These are phyloP conservation scores for Barnettozyma sp. DNA, from an alignment of 805 yeast genomes.

Conservation along the genomic window DNA sequence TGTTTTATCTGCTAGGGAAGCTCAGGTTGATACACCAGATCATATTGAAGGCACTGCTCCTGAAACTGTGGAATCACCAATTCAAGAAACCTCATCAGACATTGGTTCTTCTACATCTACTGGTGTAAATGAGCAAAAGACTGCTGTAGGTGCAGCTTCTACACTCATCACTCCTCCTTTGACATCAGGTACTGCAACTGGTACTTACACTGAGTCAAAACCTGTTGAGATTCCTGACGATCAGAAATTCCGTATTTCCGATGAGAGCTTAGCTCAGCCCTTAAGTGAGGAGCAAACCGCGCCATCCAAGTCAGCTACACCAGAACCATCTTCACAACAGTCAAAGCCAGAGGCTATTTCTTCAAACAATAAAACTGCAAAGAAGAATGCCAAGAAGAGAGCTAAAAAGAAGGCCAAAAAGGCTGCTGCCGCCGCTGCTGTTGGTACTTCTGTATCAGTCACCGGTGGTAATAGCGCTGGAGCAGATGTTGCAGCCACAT, in stretches of 20 bases:
- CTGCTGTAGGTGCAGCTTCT: conserved; percentile 4
- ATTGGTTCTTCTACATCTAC: no score
- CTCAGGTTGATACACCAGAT: conserved; percentile 2
- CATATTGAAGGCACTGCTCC: conserved; percentile 3
- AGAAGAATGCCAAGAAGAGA: conserved; percentile 6
- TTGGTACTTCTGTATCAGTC: conserved; percentile 6
- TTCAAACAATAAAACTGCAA: conserved; percentile 1
- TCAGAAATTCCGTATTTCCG: conserved; percentile 10
- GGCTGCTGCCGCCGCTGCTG: conserved; percentile 10
- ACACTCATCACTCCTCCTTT: conserved; percentile 20
- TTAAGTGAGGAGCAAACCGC: not conserved
- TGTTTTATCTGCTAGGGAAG: conserved; percentile 1
- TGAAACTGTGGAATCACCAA: conserved; percentile 2
- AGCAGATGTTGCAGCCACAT: not conserved
- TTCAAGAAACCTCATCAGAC: conserved; percentile 3
- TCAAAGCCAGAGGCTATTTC: conserved; percentile 1
- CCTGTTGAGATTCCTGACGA: conserved; percentile 10
- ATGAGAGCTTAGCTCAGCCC: not conserved
- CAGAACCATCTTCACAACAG: conserved; percentile 2
- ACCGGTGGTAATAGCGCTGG: no score
- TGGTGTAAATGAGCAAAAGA: no score
- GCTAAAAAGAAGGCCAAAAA: conserved; percentile 9
- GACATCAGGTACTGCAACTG: conserved; percentile 10
- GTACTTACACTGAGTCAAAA: conserved; percentile 7
- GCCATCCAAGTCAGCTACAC: not conserved